Evolutionary conservation across 805 yeast genomes (phyloP).

Genomic region (Ogataea glucozyma): DNA sequence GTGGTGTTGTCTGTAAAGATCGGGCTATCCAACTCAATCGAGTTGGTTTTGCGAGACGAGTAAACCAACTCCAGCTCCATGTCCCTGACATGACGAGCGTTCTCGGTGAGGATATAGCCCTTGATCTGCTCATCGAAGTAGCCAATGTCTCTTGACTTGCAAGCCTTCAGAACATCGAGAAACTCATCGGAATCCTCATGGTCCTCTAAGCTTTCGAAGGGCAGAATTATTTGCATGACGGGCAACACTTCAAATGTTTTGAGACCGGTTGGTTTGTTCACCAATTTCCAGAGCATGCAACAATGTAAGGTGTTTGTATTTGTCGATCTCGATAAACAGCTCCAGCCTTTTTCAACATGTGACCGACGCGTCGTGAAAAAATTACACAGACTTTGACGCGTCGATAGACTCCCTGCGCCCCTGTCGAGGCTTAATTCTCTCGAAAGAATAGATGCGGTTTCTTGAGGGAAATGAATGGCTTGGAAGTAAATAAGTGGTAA

Average conservation of each 20-base stretch:
- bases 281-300: neutral
- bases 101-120: conserved; percentile 13
- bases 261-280: neutral
- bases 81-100: neutral
- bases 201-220: neutral
- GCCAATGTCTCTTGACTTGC: conserved; percentile 8
- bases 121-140: conserved; percentile 22
- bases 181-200: conserved; percentile 1
- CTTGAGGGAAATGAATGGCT: neutral
- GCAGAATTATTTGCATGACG: conserved; percentile 8
- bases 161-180: conserved; percentile 1
- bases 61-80: conserved; percentile 16
- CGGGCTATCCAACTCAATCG: conserved; percentile 8
- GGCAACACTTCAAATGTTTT: too few species aligned
- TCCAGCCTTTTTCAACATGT: neutral
- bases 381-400: neutral
- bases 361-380: conserved; percentile 2
- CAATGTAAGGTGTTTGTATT: neutral
- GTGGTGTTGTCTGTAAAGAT: neutral
- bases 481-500: too few species aligned
- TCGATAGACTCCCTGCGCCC: conserved; percentile 7
- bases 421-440: neutral
- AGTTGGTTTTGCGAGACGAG: conserved; percentile 10
- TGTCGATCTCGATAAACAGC: neutral
- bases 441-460: neutral